These are phyloP conservation scores for Neopestalotiopsis sp. DNA, from an alignment of 2,329 filamentous ascomycete genomes.

Conservation along the genomic window DNA sequence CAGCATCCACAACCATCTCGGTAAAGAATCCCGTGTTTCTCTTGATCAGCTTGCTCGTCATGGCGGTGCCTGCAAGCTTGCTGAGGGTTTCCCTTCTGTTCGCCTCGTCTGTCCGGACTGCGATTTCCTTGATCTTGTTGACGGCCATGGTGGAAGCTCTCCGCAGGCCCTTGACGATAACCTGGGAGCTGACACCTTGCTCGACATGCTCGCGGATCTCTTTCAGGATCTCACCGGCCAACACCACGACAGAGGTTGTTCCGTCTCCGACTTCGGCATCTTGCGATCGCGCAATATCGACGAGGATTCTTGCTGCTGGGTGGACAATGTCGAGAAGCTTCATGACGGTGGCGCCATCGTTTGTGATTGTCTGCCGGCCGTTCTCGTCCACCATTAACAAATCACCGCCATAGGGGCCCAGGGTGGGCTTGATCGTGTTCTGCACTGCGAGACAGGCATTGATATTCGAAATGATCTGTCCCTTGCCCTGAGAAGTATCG, in stretches of 20 bases:
- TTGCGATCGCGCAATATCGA: constrained; percentile 98
- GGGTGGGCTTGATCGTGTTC: constrained; percentile 91
- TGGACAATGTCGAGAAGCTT: constrained; percentile 99
- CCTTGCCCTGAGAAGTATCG: constrained; percentile 95
- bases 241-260: constrained; percentile 94
- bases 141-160: constrained; percentile 88
- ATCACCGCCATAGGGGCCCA: constrained; percentile 96
- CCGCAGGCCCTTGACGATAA: constrained; percentile 94
- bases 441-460: constrained; percentile 97
- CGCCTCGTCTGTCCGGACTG: constrained; percentile 80
- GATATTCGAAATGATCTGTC: constrained; percentile 97
- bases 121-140: constrained; percentile 99
- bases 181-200: constrained; percentile 95
- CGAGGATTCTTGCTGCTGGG: constrained; percentile 94
- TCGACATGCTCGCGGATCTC: constrained; percentile 96
- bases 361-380: constrained; percentile 96
- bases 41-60: constrained; percentile 99
- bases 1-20: constrained; percentile 98
- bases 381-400: constrained; percentile 94
- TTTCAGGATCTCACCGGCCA: constrained; percentile 97
- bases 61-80: constrained; percentile 92
- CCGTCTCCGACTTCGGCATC: constrained; percentile 98
- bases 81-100: constrained; percentile 86
- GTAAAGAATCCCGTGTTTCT: constrained; percentile 97
- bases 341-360: constrained; percentile 99